Evolutionary conservation across 2,329 filamentous ascomycete genomes (phyloP), one percentile per base, ranked within the genome.

Genomic region (Monosporascus sp.): DNA sequence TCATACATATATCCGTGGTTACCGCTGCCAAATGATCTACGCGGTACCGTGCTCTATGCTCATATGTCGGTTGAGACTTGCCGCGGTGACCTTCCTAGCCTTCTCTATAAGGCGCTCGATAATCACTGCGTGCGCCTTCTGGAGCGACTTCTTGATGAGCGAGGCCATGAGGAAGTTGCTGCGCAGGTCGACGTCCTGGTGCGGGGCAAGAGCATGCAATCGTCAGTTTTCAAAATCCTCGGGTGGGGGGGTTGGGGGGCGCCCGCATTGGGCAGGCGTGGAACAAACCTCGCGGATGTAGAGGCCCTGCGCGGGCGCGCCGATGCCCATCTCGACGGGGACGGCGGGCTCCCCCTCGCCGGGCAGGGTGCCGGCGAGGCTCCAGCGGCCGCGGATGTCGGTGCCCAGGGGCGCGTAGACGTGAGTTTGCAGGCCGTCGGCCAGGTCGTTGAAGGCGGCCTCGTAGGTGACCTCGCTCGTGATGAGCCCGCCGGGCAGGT

Each of bases 61-160:
- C 40, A 14, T 20, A 20, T 14, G 24, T 7, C 8, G 9, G 40
- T 20, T 43, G 41, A n/a, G 26, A 28, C 24, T 9, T 37, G 57
- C 56, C 3, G 63, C 62, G 31, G 66, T 57, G 5, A 57, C 58
- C 24, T 65, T 60, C 55, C 78, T 71, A 0, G 79, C 76, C 55
- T 80, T 81, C 54, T 74, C 72, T 26, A 81, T 70, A 7, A 89
- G 70, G n/a, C 78, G 73, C 3, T 87, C 83, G 2, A 93, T 87
- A 4, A 96, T 77, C 3, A 80, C 75, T 9, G 76, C 78, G 63
- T 95, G 90, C 0, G 88, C 82, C 64, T 88, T 89, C 63, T 88
- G 88, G 46, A 95, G 78, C 15, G 89, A 94, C 72, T 85, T 88
- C 76, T 89, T 92, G 54, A 96, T 88, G 64, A 95, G 95, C 7